A percentile compares a stretch with the other conserved stretches of the same genome.
Evolutionary conservation across 768 basidiomycete species (phyloP).

Genomic region (Termitomyces sp.): DNA sequence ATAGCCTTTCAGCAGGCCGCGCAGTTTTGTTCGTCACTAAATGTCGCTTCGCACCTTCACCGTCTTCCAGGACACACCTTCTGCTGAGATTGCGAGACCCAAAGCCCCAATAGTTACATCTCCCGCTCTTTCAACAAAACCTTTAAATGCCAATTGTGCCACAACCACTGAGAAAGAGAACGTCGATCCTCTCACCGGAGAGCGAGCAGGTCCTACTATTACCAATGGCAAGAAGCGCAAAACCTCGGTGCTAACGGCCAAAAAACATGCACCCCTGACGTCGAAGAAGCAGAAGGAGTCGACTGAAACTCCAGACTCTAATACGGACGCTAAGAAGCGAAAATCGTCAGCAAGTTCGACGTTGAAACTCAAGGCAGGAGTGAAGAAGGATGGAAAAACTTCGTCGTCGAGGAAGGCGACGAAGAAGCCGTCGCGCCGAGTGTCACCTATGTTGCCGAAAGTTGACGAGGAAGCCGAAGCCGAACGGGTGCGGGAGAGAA

Average conservation of each 20-base stretch:
- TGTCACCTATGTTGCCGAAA: slow-evolving; percentile 63
- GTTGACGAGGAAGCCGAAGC: slow-evolving; percentile 47
- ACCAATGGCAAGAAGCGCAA: slow-evolving; percentile 57
- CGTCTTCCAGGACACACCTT: slow-evolving; percentile 56
- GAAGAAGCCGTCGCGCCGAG: slow-evolving; percentile 37
- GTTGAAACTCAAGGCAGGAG: slow-evolving; percentile 24
- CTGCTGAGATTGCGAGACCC: slow-evolving; percentile 26
- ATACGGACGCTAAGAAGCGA: slow-evolving; percentile 55
- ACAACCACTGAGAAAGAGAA: slow-evolving; percentile 70
- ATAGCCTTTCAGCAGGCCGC: slow-evolving; percentile 2
- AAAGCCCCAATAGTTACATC: slow-evolving; percentile 26
- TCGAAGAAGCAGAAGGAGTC: slow-evolving; percentile 42
- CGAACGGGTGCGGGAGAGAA: slow-evolving; percentile 23
- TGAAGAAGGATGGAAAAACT: slow-evolving; percentile 34
- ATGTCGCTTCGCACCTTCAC: slow-evolving; percentile 61
- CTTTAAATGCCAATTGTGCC: slow-evolving; percentile 16
- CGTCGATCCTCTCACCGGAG: slow-evolving; percentile 68
- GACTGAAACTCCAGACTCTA: slow-evolving; percentile 35
- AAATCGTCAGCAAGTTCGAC: slow-evolving; percentile 38
- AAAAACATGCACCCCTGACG: slow-evolving; percentile 33
- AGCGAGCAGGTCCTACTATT: slow-evolving; percentile 39
- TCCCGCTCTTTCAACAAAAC: slow-evolving; percentile 18
- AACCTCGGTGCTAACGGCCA: slow-evolving; percentile 52
- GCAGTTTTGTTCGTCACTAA: slow-evolving; percentile 5
- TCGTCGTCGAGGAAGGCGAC: slow-evolving; percentile 29